These are phyloP conservation scores for Alternaria burnsii DNA, from an alignment of 2,329 filamentous ascomycete species.

Conservation along the genomic window DNA sequence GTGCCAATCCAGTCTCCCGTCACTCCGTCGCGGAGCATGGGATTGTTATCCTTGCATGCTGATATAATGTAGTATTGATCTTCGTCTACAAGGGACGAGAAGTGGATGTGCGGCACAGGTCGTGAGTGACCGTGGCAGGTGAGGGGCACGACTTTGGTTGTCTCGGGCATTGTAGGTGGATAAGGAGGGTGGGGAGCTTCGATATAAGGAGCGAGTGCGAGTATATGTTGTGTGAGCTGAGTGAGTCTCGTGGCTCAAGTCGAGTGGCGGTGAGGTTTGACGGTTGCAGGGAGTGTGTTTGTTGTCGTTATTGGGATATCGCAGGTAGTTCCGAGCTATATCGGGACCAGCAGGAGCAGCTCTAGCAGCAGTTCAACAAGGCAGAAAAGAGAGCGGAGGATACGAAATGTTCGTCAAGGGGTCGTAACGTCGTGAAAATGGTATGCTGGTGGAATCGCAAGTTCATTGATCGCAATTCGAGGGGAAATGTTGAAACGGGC, in stretches of 20 bases:
- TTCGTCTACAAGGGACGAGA: conserved; percentile 83
- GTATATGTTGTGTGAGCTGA: background rate
- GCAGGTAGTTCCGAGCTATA: conserved; percentile 11
- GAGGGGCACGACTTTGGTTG: conserved; percentile 77
- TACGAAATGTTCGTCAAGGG: conserved; percentile 38
- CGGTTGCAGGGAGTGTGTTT: conserved; percentile 22
- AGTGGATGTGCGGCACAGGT: conserved; percentile 89
- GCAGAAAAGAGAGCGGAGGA: conserved; percentile 26
- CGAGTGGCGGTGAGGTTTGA: conserved; percentile 23
- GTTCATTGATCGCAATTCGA: conserved; percentile 16
- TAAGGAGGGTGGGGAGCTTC: conserved; percentile 1
- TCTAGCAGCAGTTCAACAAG: conserved; percentile 7
- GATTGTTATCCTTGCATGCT: conserved; percentile 96
- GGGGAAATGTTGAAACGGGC: conserved; percentile 27
- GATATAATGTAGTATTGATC: conserved; percentile 92
- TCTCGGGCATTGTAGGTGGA: conserved; percentile 45
- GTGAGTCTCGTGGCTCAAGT: conserved; percentile 4
- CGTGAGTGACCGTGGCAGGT: conserved; percentile 95
- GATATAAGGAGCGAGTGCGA: background rate
- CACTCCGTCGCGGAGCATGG: conserved; percentile 95
- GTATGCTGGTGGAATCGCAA: conserved; percentile 18
- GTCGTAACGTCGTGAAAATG: conserved; percentile 44
- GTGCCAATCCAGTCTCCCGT: conserved; percentile 87
- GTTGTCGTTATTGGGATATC: conserved; percentile 10
- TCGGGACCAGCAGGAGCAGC: conserved; percentile 1